Base-by-base conservation (phyloP, 1,284 basidiomycete genomes). In the Leccinum holopus region DNA sequence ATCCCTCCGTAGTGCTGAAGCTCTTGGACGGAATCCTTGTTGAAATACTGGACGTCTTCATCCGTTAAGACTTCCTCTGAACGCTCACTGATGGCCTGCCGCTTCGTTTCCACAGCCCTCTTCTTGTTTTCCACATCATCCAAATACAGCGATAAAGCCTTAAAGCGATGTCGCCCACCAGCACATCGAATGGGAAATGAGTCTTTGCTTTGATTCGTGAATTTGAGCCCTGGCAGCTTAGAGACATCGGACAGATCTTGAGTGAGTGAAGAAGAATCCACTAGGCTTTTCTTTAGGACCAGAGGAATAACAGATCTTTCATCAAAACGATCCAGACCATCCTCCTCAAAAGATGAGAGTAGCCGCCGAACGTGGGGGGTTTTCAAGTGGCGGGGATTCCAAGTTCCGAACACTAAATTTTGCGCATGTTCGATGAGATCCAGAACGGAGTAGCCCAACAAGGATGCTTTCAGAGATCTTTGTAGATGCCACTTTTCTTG, bases 141-240 rank as follows among this genome's bases (percentile, higher is more conserved):
- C 41, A 44, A 10, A 11, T 44, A 44, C 9, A 5, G 41, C n/a
- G 2, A 2, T 44, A 44, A 7, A 7, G 64, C 59, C 30, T 18
- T 51, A 2, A 63, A 56, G 5, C 54, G 61, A 33, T 65, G 64
- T 3, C 62, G 52, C 3, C 64, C 62, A 41, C 64, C 62, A 16
- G 64, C 59, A n/a, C 59, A 44, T n/a, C 16, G 41, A n/a, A 44
- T 44, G 8, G n/a, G n/a, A n/a, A 44, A n/a, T 9, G 41, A 18
- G 8, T 16, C 41, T n/a, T 18, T n/a, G n/a, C n/a, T 44, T 44
- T 44, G 16, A 44, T n/a, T n/a, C 14, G n/a, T n/a, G 6, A 44
- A 44, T 18, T 9, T n/a, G 8, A 64, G 49, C 30, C 33, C 6
- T 4, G 60, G 55, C 11, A 35, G 16, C 30, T 44, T 44, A n/a